phyloP scores from a whole-genome alignment of 1,284 basidiomycete genomes.

The Leccinum fuscescens region DNA sequence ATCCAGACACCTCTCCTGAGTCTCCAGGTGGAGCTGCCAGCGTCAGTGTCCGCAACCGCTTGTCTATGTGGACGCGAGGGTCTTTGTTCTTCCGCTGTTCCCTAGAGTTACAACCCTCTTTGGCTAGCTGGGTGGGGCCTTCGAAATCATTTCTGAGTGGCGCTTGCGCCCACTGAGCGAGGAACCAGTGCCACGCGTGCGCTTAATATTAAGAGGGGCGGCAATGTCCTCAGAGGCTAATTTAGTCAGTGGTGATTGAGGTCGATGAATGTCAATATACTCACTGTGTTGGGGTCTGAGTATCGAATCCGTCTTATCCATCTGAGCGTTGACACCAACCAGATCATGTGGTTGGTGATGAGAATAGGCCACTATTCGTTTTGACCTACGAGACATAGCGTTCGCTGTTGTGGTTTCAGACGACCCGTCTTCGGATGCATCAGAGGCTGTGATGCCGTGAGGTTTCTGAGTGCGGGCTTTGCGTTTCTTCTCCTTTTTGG shows the following conservation, averaged over 20 bases:
- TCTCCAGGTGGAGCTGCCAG: neutral
- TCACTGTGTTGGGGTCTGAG: neutral
- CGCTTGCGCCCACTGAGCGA: constrained; percentile 1
- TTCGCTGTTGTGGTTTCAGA: neutral
- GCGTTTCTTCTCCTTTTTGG: constrained; percentile 20
- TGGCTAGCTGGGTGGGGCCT: neutral
- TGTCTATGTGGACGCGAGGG: constrained; percentile 3
- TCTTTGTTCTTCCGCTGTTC: constrained; percentile 1
- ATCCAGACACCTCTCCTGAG: neutral
- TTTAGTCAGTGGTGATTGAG: neutral
- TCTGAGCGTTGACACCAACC: neutral
- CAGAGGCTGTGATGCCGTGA: constrained; percentile 15
- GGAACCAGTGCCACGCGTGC: neutral
- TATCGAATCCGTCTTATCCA: neutral
- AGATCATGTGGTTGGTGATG: neutral
- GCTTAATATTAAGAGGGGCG: neutral
- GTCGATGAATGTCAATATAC: neutral
- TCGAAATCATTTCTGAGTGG: neutral
- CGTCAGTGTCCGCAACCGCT: constrained; percentile 17
- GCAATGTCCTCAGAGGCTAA: neutral
- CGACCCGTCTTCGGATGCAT: constrained; percentile 23
- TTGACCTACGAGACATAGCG: constrained; percentile 10
- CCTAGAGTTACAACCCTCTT: neutral
- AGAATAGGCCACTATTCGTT: constrained; percentile 11
- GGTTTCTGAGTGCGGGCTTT: constrained; percentile 25